Conservation (phyloP, 1,139 yeast genomes). For the Yamadazyma sp. region DNA sequence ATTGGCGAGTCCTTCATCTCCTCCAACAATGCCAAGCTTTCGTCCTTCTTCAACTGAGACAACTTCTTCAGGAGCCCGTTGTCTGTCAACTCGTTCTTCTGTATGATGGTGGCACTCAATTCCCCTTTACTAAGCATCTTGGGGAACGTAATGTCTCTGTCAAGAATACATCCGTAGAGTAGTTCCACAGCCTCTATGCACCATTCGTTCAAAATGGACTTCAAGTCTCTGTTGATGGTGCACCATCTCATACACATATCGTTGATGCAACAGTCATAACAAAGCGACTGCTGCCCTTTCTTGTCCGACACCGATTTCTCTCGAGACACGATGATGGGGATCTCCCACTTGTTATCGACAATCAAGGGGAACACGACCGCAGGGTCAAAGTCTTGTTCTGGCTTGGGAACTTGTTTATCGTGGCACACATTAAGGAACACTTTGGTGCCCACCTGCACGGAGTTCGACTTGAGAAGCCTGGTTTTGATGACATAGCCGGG, state of each 20-base stretch:
- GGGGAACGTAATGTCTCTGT: constrained; percentile 51
- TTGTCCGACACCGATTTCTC: constrained; percentile 62
- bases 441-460: constrained; percentile 47
- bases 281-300: constrained; percentile 62
- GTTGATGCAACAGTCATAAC: constrained; percentile 76
- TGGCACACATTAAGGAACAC: constrained; percentile 80
- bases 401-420: constrained; percentile 59
- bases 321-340: constrained; percentile 70
- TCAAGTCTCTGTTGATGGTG: constrained; percentile 50
- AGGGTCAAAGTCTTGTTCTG: constrained; percentile 51
- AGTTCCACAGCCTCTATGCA: constrained; percentile 69
- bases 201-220: constrained; percentile 56
- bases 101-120: constrained; percentile 35
- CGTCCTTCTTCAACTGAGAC: constrained; percentile 36
- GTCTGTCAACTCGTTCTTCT: constrained; percentile 28
- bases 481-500: constrained; percentile 72
- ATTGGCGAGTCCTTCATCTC: constrained; percentile 24
- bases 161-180: constrained; percentile 37
- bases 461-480: constrained; percentile 33
- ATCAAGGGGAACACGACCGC: constrained; percentile 61
- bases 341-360: constrained; percentile 77
- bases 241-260: constrained; percentile 63
- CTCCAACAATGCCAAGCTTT: constrained; percentile 41
- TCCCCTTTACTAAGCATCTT: constrained; percentile 65
- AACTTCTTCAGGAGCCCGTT: constrained; percentile 34